A percentile compares a stretch with the other conserved stretches of the same genome.
These are phyloP conservation scores for Nakataea oryzae DNA, from an alignment of 2,329 filamentous ascomycete genomes.

Conservation along the genomic window DNA sequence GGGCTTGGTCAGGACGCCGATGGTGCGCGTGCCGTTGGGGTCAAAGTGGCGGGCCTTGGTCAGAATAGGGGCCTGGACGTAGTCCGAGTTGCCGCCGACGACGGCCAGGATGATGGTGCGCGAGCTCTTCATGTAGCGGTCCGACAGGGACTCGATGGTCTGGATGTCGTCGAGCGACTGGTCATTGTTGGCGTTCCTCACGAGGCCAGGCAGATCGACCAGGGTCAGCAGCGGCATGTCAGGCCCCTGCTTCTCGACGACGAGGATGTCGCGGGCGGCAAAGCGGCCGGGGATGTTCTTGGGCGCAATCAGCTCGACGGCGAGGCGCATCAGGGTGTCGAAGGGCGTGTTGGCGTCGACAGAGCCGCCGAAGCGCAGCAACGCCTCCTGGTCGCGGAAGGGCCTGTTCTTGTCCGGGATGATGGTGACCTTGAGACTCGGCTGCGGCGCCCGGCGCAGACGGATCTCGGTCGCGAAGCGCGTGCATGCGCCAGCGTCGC, in stretches of 20 bases:
- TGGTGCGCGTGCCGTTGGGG: slow-evolving; percentile 35
- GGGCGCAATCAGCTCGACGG: slow-evolving; percentile 38
- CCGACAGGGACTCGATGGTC: slow-evolving; percentile 39
- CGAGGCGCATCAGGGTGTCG: slow-evolving; percentile 38
- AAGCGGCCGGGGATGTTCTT: slow-evolving; percentile 39
- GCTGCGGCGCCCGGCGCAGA: slow-evolving; percentile 20
- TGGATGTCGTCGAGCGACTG: slow-evolving; percentile 42
- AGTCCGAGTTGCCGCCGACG: slow-evolving; percentile 43
- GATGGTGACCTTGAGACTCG: slow-evolving; percentile 38
- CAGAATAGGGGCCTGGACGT: slow-evolving; percentile 40
- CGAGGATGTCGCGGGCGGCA: slow-evolving; percentile 41
- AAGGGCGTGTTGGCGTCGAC: slow-evolving; percentile 34
- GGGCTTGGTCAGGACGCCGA: slow-evolving; percentile 41
- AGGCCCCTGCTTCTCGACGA: slow-evolving; percentile 48
- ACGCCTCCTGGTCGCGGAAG: slow-evolving; percentile 32
- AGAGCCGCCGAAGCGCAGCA: slow-evolving; percentile 36
- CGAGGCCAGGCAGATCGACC: slow-evolving; percentile 50
- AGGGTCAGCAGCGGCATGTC: slow-evolving; percentile 49
- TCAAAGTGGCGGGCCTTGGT: slow-evolving; percentile 40
- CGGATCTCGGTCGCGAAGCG: slow-evolving; percentile 48
- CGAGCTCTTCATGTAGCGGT: slow-evolving; percentile 44
- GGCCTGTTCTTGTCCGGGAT: slow-evolving; percentile 40
- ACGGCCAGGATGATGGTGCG: slow-evolving; percentile 46
- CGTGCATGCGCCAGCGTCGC: slow-evolving; percentile 50
- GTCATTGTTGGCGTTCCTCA: slow-evolving; percentile 40